phyloP scores from a whole-genome alignment of 306 rosid genomes.

The Hippophae gyantsensis region DNA sequence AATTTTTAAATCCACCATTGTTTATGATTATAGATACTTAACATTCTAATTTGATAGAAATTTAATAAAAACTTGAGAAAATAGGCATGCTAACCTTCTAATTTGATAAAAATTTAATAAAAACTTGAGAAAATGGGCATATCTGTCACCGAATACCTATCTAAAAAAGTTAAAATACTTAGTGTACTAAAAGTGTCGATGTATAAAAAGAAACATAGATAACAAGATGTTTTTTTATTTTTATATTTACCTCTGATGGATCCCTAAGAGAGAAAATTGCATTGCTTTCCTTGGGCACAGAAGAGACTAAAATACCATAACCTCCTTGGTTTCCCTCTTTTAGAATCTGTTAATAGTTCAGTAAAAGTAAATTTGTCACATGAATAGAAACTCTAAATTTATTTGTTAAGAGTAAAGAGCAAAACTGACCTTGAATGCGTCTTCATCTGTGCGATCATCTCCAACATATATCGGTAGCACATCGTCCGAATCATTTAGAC shows the following conservation, averaged over 20 bases:
- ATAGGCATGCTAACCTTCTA: no score
- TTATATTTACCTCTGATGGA: conserved; percentile 64
- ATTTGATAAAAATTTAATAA: no score
- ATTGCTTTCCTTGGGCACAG: conserved; percentile 71
- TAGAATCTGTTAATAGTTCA: conserved; percentile 44
- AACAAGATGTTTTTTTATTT: no score
- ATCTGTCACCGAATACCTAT: no score
- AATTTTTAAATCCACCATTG: no score
- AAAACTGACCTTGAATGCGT: conserved; percentile 70
- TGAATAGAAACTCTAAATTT: conserved; percentile 1
- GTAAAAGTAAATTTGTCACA: background rate
- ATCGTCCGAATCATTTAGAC: conserved; percentile 58
- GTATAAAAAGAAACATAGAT: no score
- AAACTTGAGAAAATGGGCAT: no score
- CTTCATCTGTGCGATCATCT: conserved; percentile 93
- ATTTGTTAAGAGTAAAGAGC: background rate
- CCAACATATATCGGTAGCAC: conserved; percentile 92
- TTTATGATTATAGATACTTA: no score
- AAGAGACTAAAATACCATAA: conserved; percentile 76
- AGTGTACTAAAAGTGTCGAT: no score
- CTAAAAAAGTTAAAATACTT: no score
- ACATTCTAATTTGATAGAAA: no score
- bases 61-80: no score
- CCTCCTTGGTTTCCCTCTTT: conserved; percentile 64
- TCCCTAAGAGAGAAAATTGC: conserved; percentile 80